Percentiles rank a stretch among this genome's conserved stretches.
These are phyloP conservation scores for Jacaranda copaia DNA, from an alignment of 257 asterid species.

Conservation along the genomic window DNA sequence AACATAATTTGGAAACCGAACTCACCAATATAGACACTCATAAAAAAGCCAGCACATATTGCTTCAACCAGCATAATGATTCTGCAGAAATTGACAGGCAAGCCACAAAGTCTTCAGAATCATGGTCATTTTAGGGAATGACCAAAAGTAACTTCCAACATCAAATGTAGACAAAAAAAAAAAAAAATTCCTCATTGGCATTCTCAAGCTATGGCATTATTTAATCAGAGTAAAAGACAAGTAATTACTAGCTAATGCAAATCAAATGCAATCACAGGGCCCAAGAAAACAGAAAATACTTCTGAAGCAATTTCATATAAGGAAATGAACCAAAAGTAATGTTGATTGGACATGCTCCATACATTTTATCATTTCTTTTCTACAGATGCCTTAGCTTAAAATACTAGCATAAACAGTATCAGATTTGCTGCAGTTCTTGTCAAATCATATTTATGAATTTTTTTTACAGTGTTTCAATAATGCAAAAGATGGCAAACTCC, in stretches of 20 bases:
- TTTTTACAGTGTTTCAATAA: slow-evolving; percentile 28
- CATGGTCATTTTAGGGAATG: slow-evolving; percentile 20
- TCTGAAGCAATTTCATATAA: slow-evolving; percentile 15
- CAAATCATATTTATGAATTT: slow-evolving; percentile 20
- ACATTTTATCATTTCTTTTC: slow-evolving; percentile 29
- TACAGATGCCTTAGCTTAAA: slow-evolving; percentile 17
- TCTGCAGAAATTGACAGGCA: slow-evolving; percentile 65
- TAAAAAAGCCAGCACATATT: slow-evolving; percentile 83
- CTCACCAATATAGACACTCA: slow-evolving; percentile 87
- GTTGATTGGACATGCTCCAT: slow-evolving; percentile 15
- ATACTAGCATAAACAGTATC: slow-evolving; percentile 23
- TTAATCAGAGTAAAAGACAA: slow-evolving; percentile 13
- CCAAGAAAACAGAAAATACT: slow-evolving; percentile 17
- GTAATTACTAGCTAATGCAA: background rate
- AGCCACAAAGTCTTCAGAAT: slow-evolving; percentile 41
- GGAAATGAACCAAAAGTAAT: slow-evolving; percentile 24
- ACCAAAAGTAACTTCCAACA: slow-evolving; percentile 25
- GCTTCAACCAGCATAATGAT: slow-evolving; percentile 88
- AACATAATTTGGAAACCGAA: slow-evolving; percentile 37
- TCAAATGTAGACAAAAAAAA: slow-evolving; percentile 24
- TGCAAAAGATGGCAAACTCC: slow-evolving; percentile 24
- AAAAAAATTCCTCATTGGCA: slow-evolving; percentile 16
- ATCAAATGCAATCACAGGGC: slow-evolving; percentile 4
- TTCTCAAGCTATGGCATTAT: slow-evolving; percentile 8
- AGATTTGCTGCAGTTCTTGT: slow-evolving; percentile 13